Evolutionary conservation across 225 moss, liverwort and hornwort genomes (phyloP).

Genomic region (Asterella californica): DNA sequence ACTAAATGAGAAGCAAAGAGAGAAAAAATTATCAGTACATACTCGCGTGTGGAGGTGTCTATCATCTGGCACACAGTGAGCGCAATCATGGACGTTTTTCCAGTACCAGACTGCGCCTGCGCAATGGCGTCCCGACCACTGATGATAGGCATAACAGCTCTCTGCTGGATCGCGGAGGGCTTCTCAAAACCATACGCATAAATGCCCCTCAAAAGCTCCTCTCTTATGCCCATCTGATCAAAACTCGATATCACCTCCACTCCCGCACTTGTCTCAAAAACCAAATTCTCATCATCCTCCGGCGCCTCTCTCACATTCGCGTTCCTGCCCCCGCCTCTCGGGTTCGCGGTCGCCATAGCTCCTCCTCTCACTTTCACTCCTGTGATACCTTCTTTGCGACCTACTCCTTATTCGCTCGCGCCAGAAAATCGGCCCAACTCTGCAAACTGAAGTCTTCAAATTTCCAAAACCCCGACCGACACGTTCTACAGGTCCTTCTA

Average conservation of each 20-base stretch:
- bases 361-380: background rate
- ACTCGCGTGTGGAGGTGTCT: constrained; percentile 80
- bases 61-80: constrained; percentile 83
- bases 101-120: constrained; percentile 90
- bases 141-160: constrained; percentile 92
- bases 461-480: background rate
- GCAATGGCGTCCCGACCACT: constrained; percentile 84
- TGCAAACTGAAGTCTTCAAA: background rate
- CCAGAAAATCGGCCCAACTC: background rate
- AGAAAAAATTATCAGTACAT: constrained; percentile 16
- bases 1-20: background rate
- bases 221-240: constrained; percentile 81
- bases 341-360: constrained; percentile 39
- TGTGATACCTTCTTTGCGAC: background rate
- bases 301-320: constrained; percentile 47
- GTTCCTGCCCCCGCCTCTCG: constrained; percentile 53
- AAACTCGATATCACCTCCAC: constrained; percentile 84
- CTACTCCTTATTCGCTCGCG: background rate
- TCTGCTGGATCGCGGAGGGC: constrained; percentile 84
- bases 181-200: constrained; percentile 88
- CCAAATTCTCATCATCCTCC: constrained; percentile 72
- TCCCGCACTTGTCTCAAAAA: constrained; percentile 81
- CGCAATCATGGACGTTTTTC: constrained; percentile 90
- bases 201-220: constrained; percentile 76
- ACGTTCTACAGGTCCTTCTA: background rate